Conservation (phyloP, 2,329 filamentous ascomycete species). For the Westerdykella aurantiaca region DNA sequence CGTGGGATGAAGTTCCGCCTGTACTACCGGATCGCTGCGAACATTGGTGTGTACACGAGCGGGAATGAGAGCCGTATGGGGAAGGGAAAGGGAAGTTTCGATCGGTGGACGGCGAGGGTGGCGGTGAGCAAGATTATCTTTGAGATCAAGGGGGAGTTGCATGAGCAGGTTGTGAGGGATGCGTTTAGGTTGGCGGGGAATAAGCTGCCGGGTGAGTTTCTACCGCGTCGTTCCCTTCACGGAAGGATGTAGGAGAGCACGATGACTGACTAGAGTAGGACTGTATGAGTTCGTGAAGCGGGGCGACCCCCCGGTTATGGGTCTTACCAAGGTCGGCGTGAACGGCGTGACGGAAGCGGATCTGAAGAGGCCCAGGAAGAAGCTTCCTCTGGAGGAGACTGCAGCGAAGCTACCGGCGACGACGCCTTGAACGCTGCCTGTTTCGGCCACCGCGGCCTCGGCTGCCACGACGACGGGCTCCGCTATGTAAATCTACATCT, state of each 20-base stretch:
- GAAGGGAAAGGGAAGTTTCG: conserved; percentile 96
- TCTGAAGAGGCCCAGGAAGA: conserved; percentile 71
- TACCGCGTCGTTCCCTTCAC: too few relatives aligned
- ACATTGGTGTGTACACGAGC: conserved; percentile 90
- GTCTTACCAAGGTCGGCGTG: conserved; percentile 73
- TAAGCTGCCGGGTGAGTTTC: conserved; percentile 75
- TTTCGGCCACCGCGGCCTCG: neutral
- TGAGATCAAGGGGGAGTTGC: conserved; percentile 82
- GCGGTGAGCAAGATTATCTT: conserved; percentile 88
- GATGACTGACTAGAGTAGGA: conserved; percentile 43
- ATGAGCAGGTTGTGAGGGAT: conserved; percentile 91
- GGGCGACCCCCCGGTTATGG: conserved; percentile 83
- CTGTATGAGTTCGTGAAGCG: conserved; percentile 92
- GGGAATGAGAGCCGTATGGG: conserved; percentile 99
- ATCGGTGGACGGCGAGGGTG: conserved; percentile 89
- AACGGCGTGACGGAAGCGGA: conserved; percentile 76
- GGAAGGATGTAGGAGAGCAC: neutral
- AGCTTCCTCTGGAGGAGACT: conserved; percentile 52
- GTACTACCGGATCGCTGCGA: conserved; percentile 86
- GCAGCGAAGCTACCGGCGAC: conserved; percentile 61
- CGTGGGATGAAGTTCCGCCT: conserved; percentile 88
- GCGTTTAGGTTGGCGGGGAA: conserved; percentile 90
- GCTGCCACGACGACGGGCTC: too few relatives aligned
- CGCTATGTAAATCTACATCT: too few relatives aligned
- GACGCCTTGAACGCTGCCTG: conserved; percentile 5